Percentiles rank a stretch among this genome's conserved stretches.
phyloP scores from a whole-genome alignment of 257 asterid genomes.

The Echium plantagineum region DNA sequence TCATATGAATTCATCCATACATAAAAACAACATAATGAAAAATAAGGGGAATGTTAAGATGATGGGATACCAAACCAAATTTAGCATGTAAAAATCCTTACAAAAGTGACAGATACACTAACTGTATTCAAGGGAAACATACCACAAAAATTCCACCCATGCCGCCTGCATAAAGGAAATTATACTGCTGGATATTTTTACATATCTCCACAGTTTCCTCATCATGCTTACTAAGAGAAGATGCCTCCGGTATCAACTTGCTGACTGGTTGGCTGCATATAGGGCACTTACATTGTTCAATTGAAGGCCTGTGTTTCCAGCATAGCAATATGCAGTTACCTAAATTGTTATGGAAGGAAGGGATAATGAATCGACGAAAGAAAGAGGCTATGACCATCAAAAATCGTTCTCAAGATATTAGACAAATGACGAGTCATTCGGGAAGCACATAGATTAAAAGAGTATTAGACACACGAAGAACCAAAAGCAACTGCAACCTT shows the following conservation, averaged over 20 bases:
- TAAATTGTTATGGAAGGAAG: constrained; percentile 1
- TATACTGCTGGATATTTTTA: constrained; percentile 10
- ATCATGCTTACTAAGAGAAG: constrained; percentile 2
- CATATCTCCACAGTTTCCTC: constrained; percentile 9
- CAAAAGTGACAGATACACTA: no score
- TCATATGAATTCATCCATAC: no score
- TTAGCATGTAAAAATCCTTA: no score
- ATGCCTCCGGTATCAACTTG: constrained; percentile 10
- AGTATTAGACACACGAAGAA: background rate
- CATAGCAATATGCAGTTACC: constrained; percentile 16
- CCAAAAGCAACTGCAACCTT: background rate
- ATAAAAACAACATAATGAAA: no score
- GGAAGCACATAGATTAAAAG: background rate
- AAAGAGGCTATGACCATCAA: background rate
- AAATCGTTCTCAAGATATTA: background rate
- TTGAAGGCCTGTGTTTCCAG: constrained; percentile 10
- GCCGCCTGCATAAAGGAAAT: constrained; percentile 9
- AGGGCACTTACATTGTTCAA: constrained; percentile 11
- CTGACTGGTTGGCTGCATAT: constrained; percentile 12
- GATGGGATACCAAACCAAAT: no score
- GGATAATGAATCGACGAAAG: background rate
- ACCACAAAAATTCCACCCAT: constrained; percentile 8
- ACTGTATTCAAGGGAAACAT: background rate
- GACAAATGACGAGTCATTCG: background rate
- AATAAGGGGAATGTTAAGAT: no score